A percentile compares a stretch with the other conserved stretches of the same genome.
phyloP scores from a whole-genome alignment of 352 stramenopile genomes.

The Blastocystis sp. region DNA sequence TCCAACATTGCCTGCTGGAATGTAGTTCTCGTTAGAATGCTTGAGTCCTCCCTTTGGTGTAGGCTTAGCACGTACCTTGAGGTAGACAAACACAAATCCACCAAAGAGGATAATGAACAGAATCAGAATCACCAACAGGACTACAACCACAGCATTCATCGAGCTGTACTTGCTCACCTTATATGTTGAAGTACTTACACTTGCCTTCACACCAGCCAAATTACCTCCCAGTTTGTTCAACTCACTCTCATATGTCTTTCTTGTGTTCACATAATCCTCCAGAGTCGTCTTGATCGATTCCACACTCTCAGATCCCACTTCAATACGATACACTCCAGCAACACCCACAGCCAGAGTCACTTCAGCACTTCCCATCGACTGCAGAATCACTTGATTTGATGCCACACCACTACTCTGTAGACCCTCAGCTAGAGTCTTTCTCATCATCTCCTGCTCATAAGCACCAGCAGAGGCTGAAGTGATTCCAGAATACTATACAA shows the following conservation, averaged over 20 bases:
- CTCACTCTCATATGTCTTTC: background rate
- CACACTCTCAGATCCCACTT: background rate
- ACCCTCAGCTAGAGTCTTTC: conserved; percentile 9
- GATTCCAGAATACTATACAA: conserved; percentile 12
- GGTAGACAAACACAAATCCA: conserved; percentile 6
- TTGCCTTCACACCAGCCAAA: background rate
- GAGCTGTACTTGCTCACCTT: conserved; percentile 43
- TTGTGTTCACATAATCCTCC: conserved; percentile 32
- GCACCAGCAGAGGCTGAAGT: background rate
- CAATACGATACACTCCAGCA: too few relatives aligned
- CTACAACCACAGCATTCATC: conserved; percentile 47
- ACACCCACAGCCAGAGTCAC: background rate
- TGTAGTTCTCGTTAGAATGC: background rate
- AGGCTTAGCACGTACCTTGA: conserved; percentile 4
- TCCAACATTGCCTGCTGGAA: conserved; percentile 5
- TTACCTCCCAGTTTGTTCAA: background rate
- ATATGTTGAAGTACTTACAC: background rate
- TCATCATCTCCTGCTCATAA: conserved; percentile 45
- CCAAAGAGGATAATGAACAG: conserved; percentile 33
- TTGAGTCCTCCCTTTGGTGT: background rate
- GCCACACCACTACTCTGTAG: background rate
- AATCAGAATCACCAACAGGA: conserved; percentile 27
- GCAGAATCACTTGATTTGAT: conserved; percentile 17
- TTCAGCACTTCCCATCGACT: background rate
- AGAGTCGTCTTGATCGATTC: background rate